Percentiles rank a stretch among this genome's conserved stretches.
phyloP scores from a whole-genome alignment of 2,329 filamentous ascomycete genomes.

The Microthyrium microscopicum region DNA sequence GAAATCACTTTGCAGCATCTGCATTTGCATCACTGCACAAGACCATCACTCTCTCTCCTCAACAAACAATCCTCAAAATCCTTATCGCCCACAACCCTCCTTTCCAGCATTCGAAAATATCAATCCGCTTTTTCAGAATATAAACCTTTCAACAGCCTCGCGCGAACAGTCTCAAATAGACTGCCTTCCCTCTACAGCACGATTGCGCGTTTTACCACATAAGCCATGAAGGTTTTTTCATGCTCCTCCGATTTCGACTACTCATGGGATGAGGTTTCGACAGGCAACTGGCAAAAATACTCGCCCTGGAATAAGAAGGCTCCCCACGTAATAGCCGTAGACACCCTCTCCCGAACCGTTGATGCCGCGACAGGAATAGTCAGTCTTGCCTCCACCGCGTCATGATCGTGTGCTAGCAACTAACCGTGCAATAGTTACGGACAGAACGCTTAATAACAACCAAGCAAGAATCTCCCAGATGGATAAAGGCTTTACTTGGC shows the following conservation, averaged over 20 bases:
- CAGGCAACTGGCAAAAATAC: slow-evolving; percentile 97
- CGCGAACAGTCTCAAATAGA: too few species aligned
- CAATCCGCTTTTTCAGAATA: too few species aligned
- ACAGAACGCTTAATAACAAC: slow-evolving; percentile 54
- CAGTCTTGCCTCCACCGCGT: slow-evolving; percentile 18
- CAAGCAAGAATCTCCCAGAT: slow-evolving; percentile 54
- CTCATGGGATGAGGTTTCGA: slow-evolving; percentile 96
- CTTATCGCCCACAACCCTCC: too few species aligned
- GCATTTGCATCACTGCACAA: too few species aligned
- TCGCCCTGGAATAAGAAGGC: slow-evolving; percentile 98
- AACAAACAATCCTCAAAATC: too few species aligned
- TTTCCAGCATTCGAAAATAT: too few species aligned
- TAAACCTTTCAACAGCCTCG: too few species aligned
- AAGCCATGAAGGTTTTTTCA: slow-evolving; percentile 84
- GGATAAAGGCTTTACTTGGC: slow-evolving; percentile 67
- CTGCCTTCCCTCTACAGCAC: too few species aligned
- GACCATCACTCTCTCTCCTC: too few species aligned
- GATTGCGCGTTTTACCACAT: too few species aligned
- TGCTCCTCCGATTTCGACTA: slow-evolving; percentile 85
- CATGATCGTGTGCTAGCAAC: slow-evolving; percentile 1
- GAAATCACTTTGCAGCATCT: too few species aligned
- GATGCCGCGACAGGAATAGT: slow-evolving; percentile 51
- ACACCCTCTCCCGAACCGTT: slow-evolving; percentile 63
- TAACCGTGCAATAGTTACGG: slow-evolving; percentile 34
- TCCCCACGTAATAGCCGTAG: slow-evolving; percentile 90